Conservation (phyloP, 257 asterid species). For the Rauvolfia tetraphylla region DNA sequence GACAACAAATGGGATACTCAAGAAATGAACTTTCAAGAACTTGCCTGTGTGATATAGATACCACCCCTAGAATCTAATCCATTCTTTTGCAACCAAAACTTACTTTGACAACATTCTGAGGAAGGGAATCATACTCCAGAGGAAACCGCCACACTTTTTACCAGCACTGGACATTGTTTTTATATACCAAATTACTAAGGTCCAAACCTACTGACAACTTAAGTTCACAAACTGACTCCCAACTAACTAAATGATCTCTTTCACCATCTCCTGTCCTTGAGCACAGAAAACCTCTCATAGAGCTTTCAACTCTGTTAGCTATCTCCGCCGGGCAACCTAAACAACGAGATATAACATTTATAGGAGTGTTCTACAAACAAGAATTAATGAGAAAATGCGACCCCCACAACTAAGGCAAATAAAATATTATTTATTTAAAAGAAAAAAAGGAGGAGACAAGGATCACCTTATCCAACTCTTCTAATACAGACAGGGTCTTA, state of each 20-base stretch:
- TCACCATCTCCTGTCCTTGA: not conserved
- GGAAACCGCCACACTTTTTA: no score
- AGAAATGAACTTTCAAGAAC: not conserved
- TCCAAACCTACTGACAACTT: not conserved
- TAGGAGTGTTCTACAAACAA: not conserved
- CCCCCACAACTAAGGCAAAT: not conserved
- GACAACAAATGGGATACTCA: not conserved
- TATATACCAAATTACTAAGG: not conserved
- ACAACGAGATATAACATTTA: no score
- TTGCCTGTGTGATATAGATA: not conserved
- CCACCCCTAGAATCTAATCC: not conserved
- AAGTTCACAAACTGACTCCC: not conserved
- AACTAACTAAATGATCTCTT: not conserved
- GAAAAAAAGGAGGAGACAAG: no score
- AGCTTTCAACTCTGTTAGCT: not conserved
- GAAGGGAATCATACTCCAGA: not conserved
- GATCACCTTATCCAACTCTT: no score
- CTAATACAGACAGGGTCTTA: no score
- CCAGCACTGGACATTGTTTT: not conserved
- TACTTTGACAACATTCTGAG: not conserved
- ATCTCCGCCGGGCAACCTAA: not conserved
- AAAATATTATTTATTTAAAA: no score
- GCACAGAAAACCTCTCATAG: not conserved
- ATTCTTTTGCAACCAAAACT: no score
- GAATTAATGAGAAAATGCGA: not conserved